Evolutionary conservation across 164 flowering plant genomes (phyloP), one percentile per base, ranked within the genome.

Genomic region (Aristolochia fimbriata): DNA sequence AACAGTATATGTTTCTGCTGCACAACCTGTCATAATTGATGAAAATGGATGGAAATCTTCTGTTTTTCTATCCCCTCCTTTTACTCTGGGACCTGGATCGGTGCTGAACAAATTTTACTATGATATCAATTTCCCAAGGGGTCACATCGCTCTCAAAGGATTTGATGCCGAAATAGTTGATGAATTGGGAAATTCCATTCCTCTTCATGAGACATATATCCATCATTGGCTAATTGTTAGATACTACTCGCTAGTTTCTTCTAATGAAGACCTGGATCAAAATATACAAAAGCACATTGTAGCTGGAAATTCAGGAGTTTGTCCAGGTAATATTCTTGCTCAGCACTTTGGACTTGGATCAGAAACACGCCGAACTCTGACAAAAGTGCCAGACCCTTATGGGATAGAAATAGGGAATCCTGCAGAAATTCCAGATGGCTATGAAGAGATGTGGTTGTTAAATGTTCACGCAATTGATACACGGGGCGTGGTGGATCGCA

Each of bases 401-500:
- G 96, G 58, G 12, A 85, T 89, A 59, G 90, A 87, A 68, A 71
- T 86, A 51, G 98, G 97, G 17, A 81, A 83, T 68, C 83, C 84
- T 3, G 70, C 21, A 0, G 81, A 78, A 47, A 70, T 87, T 59
- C 91, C 93, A 21, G 60, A 43, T 7, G 96, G 98, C 14, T 81
- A 71, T 66, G 96, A 84, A 65, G 91, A 87, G 57, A 66, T 65
- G 60, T 93, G 98, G 98, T 1, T 78, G 66, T 71, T 93, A 47
- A 93, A 90, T 69, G 76, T 89, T 16, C 98, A 93, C 67, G 96
- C 94, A 8, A 90, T 90, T 60, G 98, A 93, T 62, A 90, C 96
- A 2, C 76, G 97, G 4, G 97, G 86, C 15, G 88, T 72, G 54
- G 92, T 71, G 63, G 91, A 90, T 66, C 76, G 64, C 50, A 57